These are phyloP conservation scores for Cystobasidium tubakii DNA, from an alignment of 768 basidiomycete genomes.

Conservation along the genomic window DNA sequence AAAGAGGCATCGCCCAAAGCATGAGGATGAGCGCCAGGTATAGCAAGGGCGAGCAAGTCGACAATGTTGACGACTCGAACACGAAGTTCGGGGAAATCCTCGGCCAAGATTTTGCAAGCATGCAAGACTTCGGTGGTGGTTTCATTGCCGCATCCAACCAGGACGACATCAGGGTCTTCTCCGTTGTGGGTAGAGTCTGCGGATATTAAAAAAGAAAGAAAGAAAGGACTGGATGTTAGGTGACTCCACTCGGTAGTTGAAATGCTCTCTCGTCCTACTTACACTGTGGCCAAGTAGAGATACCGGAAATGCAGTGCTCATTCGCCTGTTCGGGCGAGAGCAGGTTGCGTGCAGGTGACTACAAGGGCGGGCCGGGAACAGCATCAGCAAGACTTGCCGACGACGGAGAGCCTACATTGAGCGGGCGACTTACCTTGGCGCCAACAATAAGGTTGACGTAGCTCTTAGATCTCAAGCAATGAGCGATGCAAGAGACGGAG, in stretches of 20 bases:
- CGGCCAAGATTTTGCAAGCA: conserved; percentile 71
- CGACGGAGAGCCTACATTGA: too few species aligned
- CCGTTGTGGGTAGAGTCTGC: conserved; percentile 46
- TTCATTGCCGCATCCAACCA: conserved; percentile 80
- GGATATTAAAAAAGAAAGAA: background rate
- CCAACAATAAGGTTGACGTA: conserved; percentile 85
- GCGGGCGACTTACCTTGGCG: too few species aligned
- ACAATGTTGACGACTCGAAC: conserved; percentile 84
- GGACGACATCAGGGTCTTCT: conserved; percentile 55
- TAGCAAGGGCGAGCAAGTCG: conserved; percentile 75
- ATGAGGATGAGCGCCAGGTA: conserved; percentile 68
- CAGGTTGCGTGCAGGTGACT: conserved; percentile 57
- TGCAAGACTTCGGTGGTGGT: conserved; percentile 83
- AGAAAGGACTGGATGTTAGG: conserved; percentile 2
- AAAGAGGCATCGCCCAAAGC: conserved; percentile 62
- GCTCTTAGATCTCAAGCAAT: conserved; percentile 75
- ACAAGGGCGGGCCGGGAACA: background rate
- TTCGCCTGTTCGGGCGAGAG: conserved; percentile 69
- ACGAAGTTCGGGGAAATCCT: conserved; percentile 64
- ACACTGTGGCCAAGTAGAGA: conserved; percentile 75
- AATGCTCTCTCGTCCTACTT: conserved; percentile 48
- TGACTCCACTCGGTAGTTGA: background rate
- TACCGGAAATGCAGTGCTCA: conserved; percentile 78
- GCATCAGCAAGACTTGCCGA: conserved; percentile 4
- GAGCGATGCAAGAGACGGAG: conserved; percentile 72